Evolutionary conservation across 2,329 filamentous ascomycete species (phyloP).

Genomic region (Paecilomyces sp.): DNA sequence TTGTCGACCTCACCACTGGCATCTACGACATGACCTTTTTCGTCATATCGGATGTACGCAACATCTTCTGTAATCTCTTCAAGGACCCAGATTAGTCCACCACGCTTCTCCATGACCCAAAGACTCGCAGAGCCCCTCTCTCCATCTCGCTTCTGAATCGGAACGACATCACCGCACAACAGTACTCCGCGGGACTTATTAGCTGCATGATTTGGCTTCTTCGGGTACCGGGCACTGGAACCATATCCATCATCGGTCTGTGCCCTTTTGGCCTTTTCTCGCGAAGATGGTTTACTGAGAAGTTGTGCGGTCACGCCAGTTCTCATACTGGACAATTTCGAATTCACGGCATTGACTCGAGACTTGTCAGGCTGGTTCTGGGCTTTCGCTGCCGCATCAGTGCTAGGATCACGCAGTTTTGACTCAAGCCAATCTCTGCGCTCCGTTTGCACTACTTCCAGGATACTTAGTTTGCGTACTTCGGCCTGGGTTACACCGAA

Average conservation of each 20-base stretch:
- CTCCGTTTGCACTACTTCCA: conserved; percentile 90
- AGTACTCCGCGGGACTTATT: conserved; percentile 81
- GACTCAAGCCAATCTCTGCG: conserved; percentile 81
- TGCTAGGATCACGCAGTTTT: conserved; percentile 63
- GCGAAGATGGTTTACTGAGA: conserved; percentile 70
- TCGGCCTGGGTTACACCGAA: conserved; percentile 98
- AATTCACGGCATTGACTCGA: conserved; percentile 28
- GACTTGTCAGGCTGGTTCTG: conserved; percentile 25
- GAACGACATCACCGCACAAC: conserved; percentile 94
- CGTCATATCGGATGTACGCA: conserved; percentile 67
- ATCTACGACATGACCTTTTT: conserved; percentile 65
- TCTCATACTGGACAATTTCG: conserved; percentile 54
- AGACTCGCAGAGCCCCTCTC: conserved; percentile 85
- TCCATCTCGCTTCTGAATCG: conserved; percentile 93
- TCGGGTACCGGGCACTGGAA: conserved; percentile 44
- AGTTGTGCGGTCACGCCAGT: conserved; percentile 83
- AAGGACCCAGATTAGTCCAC: conserved; percentile 92
- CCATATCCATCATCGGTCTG: conserved; percentile 53
- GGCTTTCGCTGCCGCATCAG: conserved; percentile 35
- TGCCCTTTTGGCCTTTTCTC: conserved; percentile 43
- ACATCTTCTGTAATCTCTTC: conserved; percentile 97
- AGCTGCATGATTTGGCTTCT: conserved; percentile 57
- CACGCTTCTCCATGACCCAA: conserved; percentile 96
- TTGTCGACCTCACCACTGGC: conserved; percentile 69
- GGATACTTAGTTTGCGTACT: conserved; percentile 86